A percentile compares a stretch with the other conserved stretches of the same genome.
Conservation (phyloP, 2,329 filamentous ascomycete genomes). For the Calonectria pauciramosa region DNA sequence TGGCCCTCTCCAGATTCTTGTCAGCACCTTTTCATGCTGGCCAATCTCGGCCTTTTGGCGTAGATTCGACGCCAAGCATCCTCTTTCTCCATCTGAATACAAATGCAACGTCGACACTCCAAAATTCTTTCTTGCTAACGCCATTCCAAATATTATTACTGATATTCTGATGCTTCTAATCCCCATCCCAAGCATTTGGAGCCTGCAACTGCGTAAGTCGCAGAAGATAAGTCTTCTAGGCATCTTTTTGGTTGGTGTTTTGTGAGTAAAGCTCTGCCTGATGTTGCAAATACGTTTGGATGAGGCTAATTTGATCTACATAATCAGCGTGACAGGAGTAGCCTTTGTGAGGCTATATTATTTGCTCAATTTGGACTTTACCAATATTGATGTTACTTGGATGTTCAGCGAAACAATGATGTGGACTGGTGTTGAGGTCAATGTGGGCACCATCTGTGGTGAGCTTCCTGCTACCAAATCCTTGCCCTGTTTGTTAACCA, state of each 20-base stretch:
- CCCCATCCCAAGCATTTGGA: background rate
- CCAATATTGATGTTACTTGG: slow-evolving; percentile 1
- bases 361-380: background rate
- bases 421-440: slow-evolving; percentile 4
- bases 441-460: slow-evolving; percentile 6
- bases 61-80: background rate
- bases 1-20: background rate
- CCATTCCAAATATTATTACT: background rate
- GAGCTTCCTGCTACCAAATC: background rate
- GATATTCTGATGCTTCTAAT: background rate
- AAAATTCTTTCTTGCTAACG: background rate
- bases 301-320: background rate
- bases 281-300: background rate
- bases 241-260: background rate
- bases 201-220: background rate
- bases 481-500: background rate
- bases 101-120: background rate
- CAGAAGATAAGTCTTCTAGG: background rate
- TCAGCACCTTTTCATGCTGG: background rate
- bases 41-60: background rate
- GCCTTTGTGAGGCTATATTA: background rate
- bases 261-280: background rate
- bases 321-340: background rate
- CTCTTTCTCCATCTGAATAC: background rate
- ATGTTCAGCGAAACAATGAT: slow-evolving; percentile 1